Evolutionary conservation across 2,329 filamentous ascomycete species (phyloP), one percentile per base, ranked within the genome.

Genomic region (Blastomyces silverae): DNA sequence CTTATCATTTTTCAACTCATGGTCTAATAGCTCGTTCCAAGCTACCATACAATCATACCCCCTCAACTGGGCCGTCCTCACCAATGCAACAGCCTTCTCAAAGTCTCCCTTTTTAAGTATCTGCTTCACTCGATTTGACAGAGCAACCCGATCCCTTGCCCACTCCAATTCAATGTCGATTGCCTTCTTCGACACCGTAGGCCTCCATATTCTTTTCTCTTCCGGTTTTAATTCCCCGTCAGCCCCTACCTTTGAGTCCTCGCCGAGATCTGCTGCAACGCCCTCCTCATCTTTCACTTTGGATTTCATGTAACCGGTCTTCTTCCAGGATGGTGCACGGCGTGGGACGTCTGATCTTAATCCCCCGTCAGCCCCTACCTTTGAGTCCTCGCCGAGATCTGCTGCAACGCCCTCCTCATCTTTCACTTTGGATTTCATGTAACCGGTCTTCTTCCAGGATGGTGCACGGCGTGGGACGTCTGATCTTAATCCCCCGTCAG

Each of bases 21-120:
- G 86, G 65, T 88, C 84, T 64, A 99, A 87, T 56, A 96, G 77
- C 72, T 90, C 85, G 76, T 97, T 97, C 92, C 93, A 99, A 65
- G 89, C 87, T 65, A 95, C 92, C 3, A 85, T 80, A 68, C 89
- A 87, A 65, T 87, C 79, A 68, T 84, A 81, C 0, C 81, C 76
- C 69, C 83, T 85, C 74, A 87, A 91, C n/a, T 75, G 71, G 31
- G 89, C 88, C 69, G 83, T 80, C 65, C 89, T 86, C 48, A 89
- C 84, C 66, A 96, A 75, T 25, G 85, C 79, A 53, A 88, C 76
- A 34, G 92, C 91, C 71, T 91, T 86, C 2, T 87, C 84, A 48
- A 83, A 83, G 42, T 87, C 80, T 53, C 83, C 83, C 65, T 83
- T 81, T 5, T 74, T 74, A 59, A 97, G 79, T 22, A 85, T 79